These are phyloP conservation scores for Paraglomus brasilianum DNA, from an alignment of 192 early-diverging fungal genomes.

Conservation along the genomic window DNA sequence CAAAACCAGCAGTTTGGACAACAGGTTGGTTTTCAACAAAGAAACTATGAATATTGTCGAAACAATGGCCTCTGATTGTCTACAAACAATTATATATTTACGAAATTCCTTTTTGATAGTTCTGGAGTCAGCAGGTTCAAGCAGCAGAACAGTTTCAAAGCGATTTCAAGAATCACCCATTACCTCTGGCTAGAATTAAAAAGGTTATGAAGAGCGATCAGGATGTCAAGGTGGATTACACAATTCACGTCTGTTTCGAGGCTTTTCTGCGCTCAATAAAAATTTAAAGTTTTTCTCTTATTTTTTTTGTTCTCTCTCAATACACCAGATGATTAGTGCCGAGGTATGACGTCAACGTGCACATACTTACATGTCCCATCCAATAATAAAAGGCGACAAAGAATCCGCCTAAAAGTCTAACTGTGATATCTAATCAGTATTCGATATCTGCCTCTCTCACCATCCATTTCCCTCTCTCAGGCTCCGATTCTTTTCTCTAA, in stretches of 20 bases:
- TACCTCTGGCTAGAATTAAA: constrained; percentile 95
- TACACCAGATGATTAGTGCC: constrained; percentile 58
- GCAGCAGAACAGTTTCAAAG: constrained; percentile 66
- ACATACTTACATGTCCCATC: no score
- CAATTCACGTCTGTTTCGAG: background rate
- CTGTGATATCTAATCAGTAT: constrained; percentile 15
- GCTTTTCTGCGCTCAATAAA: no score
- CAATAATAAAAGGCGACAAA: no score
- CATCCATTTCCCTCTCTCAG: constrained; percentile 45
- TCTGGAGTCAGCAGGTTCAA: constrained; percentile 71
- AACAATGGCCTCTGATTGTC: background rate
- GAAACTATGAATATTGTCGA: background rate
- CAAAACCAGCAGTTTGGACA: constrained; percentile 24
- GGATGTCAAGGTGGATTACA: constrained; percentile 76
- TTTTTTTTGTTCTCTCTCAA: background rate
- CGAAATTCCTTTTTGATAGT: constrained; percentile 44
- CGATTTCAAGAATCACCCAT: constrained; percentile 92
- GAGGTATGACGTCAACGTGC: constrained; percentile 46
- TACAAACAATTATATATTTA: background rate
- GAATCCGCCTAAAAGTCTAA: no score
- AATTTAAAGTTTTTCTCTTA: background rate
- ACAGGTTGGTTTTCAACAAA: constrained; percentile 1
- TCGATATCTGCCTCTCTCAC: background rate
- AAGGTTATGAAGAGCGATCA: constrained; percentile 99
- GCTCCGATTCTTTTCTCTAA: constrained; percentile 93